Evolutionary conservation across 2,329 filamentous ascomycete species (phyloP), one percentile per base, ranked within the genome.

Genomic region (Alternaria infectoria): DNA sequence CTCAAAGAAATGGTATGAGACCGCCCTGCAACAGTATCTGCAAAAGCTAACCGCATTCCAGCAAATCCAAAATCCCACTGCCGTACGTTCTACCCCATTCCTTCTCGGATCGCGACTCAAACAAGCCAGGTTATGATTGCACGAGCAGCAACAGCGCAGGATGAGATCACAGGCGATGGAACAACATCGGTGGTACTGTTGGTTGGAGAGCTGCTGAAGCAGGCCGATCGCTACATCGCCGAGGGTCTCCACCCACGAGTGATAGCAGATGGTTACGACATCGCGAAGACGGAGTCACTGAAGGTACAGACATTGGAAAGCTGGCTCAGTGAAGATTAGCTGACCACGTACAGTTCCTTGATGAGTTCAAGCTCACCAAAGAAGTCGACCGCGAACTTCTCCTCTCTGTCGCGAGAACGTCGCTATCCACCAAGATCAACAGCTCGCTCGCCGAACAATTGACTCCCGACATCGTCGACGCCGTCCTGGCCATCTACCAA

Each of bases 31-130:
- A 19, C 10, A 46, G 13, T n/a, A 43, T n/a, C 25, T 26, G 26
- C 30, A 51, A 47, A 40, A 19, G 54, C 69, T 74, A 60, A 74
- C 61, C 26, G 10, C 17, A 23, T 23, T 26, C 10, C 64, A 86
- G 85, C 94, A 98, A 89, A 98, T 98, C 80, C 95, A 97, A 84
- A 98, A 98, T 82, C 96, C 96, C 26, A 99, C 96, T 36, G 96
- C 96, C 70, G 96, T 96, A 83, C 52, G 78, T 73, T 44, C 13
- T 26, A 40, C 40, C 15, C 32, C 40, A 23, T 55, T 6, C 17
- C 15, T 40, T 51, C 5, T 45, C 21, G 45, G 30, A 23, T 15
- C 32, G 28, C 54, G 55, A 59, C 56, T 67, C 59, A 67, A 56
- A 59, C 19, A 65, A 54, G 23, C n/a, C 69, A 81, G 84, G 85